Base-by-base conservation (phyloP, 352 stramenopile species). In the Pythium aquatile region DNA sequence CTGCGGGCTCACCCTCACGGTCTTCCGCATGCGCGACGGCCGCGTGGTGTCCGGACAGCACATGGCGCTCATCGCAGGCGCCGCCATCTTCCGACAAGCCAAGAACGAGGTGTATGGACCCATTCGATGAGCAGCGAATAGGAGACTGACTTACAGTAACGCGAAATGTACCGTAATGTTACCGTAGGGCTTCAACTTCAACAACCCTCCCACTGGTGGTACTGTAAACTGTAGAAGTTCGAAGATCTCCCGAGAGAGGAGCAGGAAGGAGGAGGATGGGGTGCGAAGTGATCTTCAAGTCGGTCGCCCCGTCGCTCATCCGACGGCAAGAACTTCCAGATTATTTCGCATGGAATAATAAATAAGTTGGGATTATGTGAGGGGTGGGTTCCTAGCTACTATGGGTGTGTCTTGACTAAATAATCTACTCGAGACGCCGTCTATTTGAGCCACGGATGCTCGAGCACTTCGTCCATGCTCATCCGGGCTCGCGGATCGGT, bases 391-490 rank as follows among this genome's bases (percentile, higher is more conserved):
- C 20, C 20, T 24, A 24, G 20, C 20, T 24, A 24, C 20, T 24
- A 24, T 24, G 20, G 20, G 20, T 24, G 20, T 24, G 20, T 24
- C 20, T 11, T 44, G n/a, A 24, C 51, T 57, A 44, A 57, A 57
- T 44, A 57, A 57, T 44, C 30, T 57, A 57, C 28, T 60, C 11
- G 26, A 11, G 39, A 44, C 32, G 32, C 32, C 32, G 20, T 24
- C 32, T 57, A 99, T 56, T 77, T 60, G 53, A 90, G 71, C 82
- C 82, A 91, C 13, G 78, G 29, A 55, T 91, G 78, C 49, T 72
- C 73, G 30, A 87, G 66, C 70, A 88, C 78, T 78, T 88, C 79
- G n/a, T 89, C 74, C 73, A 91, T 84, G 55, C 67, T 88, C 33
- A 69, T 66, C 10, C 82, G 79, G 58, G 79, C 35, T 17, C 47